phyloP scores from a whole-genome alignment of 352 stramenopile species.

The Phytophthora chlamydospora region DNA sequence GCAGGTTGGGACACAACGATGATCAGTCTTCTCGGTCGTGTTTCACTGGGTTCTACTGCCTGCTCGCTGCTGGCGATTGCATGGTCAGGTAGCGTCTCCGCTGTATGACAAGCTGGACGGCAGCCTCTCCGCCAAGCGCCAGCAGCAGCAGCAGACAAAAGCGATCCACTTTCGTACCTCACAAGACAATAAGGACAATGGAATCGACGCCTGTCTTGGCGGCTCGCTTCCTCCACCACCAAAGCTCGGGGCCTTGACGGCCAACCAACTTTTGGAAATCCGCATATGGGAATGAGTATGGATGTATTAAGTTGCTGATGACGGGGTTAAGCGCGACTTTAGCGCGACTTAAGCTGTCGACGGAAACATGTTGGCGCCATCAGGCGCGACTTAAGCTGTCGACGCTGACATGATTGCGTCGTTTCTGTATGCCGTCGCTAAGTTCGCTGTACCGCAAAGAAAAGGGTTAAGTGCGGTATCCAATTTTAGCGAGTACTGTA shows the following conservation, averaged over 20 bases:
- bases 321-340: too few species aligned
- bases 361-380: too few species aligned
- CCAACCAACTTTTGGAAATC: too few species aligned
- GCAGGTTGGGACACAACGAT: not conserved
- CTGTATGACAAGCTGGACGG: not conserved
- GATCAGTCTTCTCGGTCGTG: not conserved
- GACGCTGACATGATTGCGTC: too few species aligned
- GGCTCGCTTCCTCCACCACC: slow-evolving; percentile 18
- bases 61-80: not conserved
- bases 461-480: slow-evolving; percentile 11
- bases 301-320: too few species aligned
- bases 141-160: slow-evolving; percentile 7
- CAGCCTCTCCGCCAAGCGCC: not conserved
- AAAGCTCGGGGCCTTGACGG: slow-evolving; percentile 20
- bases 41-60: not conserved
- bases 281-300: too few species aligned
- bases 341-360: too few species aligned
- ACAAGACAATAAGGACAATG: slow-evolving; percentile 87
- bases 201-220: slow-evolving; percentile 8
- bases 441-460: slow-evolving; percentile 1
- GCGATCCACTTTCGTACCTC: slow-evolving; percentile 48
- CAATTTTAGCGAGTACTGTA: not conserved
- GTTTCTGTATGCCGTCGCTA: slow-evolving; percentile 17
- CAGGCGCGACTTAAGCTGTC: too few species aligned
- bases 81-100: not conserved